These are phyloP conservation scores for Solanum peruvianum DNA, from an alignment of 257 asterid genomes.

Conservation along the genomic window DNA sequence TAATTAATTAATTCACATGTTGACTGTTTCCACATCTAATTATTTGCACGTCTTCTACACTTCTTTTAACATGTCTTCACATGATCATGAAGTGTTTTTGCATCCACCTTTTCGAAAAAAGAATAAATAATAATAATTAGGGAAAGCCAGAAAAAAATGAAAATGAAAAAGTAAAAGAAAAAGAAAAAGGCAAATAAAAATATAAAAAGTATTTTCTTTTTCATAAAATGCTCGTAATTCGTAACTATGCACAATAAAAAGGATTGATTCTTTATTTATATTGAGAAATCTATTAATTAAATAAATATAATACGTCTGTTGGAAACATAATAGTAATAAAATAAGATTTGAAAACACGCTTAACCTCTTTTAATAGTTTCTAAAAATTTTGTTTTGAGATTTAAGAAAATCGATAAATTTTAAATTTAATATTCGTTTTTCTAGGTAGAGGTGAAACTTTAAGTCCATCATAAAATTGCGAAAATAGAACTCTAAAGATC, in stretches of 20 bases:
- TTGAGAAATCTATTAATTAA: too few species aligned
- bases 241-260: too few species aligned
- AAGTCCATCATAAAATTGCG: too few species aligned
- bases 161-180: too few species aligned
- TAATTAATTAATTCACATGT: neutral
- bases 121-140: neutral
- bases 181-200: neutral
- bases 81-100: neutral
- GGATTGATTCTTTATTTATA: neutral
- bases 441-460: neutral
- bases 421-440: too few species aligned
- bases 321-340: neutral
- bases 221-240: neutral
- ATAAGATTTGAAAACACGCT: accelerated
- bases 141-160: neutral
- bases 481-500: neutral
- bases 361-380: neutral
- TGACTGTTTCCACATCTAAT: neutral
- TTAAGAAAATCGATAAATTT: too few species aligned
- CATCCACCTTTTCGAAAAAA: neutral
- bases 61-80: neutral
- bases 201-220: too few species aligned
- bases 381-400: too few species aligned
- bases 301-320: neutral
- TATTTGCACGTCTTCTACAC: neutral